These are phyloP conservation scores for Seiridium unicorne DNA, from an alignment of 2,329 filamentous ascomycete genomes.

Conservation along the genomic window DNA sequence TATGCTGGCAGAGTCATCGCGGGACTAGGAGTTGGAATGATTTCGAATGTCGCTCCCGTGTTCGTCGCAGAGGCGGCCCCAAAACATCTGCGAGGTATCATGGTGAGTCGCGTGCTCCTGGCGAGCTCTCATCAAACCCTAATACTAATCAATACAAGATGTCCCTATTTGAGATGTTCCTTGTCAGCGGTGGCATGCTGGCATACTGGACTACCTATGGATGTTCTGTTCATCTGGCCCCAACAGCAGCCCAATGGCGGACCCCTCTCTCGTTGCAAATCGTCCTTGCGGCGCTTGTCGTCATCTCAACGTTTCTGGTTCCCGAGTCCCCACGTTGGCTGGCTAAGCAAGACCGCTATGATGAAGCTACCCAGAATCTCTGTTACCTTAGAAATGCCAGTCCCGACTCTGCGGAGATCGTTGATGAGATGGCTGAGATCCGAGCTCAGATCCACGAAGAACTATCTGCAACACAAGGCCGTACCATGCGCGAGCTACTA, in stretches of 20 bases:
- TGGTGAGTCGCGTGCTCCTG: neutral
- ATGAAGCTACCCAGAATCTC: conserved; percentile 41
- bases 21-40: conserved; percentile 27
- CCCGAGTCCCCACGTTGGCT: conserved; percentile 49
- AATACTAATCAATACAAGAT: neutral
- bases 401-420: conserved; percentile 23
- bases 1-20: conserved; percentile 9
- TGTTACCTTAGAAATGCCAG: conserved; percentile 48
- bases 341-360: conserved; percentile 37
- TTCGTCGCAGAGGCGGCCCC: conserved; percentile 26
- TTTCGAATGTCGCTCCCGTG: conserved; percentile 37
- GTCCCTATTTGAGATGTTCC: conserved; percentile 2
- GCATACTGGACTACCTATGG: conserved; percentile 2
- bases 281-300: neutral
- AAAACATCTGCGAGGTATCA: neutral
- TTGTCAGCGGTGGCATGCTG: conserved; percentile 1
- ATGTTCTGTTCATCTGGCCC: neutral
- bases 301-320: conserved; percentile 16
- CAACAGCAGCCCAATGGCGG: neutral
- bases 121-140: no score
- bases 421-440: conserved; percentile 49
- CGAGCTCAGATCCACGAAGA: conserved; percentile 44
- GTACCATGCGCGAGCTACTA: neutral
- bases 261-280: neutral
- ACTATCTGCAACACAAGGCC: conserved; percentile 36